Evolutionary conservation across 1,139 yeast genomes (phyloP).

Genomic region (Blastobotrys elegans): DNA sequence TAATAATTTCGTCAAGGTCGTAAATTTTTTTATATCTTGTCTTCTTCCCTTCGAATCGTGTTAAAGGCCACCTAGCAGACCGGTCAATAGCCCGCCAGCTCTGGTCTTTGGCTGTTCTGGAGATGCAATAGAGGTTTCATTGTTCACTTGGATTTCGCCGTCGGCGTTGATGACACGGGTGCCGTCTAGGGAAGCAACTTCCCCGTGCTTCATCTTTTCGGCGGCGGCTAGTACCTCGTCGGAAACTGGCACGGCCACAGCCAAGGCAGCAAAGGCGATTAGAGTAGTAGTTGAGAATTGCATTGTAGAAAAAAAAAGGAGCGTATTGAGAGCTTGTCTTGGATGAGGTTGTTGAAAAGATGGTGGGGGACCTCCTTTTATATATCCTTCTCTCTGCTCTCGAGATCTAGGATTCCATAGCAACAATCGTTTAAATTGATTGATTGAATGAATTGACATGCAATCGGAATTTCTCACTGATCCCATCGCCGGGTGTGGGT

Average conservation of each 20-base stretch:
- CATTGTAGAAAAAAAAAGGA: no score
- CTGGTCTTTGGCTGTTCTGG: neutral
- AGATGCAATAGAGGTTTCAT: neutral
- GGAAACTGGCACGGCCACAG: neutral
- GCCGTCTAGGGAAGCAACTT: neutral
- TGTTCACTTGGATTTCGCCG: neutral
- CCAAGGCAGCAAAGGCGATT: neutral
- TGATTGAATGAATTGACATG: neutral
- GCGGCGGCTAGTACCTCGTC: neutral
- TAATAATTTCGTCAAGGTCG: no score
- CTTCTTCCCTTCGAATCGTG: no score
- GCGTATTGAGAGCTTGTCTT: no score
- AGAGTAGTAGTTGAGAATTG: no score
- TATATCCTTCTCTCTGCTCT: neutral
- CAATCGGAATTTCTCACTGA: neutral
- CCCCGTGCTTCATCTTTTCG: neutral
- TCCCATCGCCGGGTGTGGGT: no score
- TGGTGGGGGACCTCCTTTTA: neutral
- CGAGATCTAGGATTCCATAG: neutral
- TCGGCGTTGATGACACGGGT: neutral
- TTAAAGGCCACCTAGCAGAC: no score
- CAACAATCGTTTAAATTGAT: neutral
- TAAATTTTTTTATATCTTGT: no score
- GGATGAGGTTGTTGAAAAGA: no score
- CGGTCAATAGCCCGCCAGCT: neutral